Evolutionary conservation across 192 early-diverging fungal species (phyloP).

Genomic region (Linnemannia exigua): DNA sequence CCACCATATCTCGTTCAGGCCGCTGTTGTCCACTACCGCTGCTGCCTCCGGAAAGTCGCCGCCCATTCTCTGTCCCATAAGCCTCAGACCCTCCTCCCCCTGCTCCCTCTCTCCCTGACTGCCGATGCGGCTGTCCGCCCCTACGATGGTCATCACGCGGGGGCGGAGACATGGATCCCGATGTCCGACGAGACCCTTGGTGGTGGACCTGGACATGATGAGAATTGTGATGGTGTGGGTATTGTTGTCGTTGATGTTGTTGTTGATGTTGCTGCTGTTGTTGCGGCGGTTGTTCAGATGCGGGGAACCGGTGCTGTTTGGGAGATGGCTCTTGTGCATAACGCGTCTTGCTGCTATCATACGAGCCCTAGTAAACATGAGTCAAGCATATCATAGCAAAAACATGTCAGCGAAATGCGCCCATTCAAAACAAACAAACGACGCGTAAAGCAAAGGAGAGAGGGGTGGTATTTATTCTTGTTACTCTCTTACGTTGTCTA

Average conservation of each 20-base stretch:
- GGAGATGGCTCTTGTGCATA: neutral
- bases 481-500: constrained; percentile 38
- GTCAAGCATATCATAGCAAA: neutral
- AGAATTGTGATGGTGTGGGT: constrained; percentile 2
- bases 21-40: neutral
- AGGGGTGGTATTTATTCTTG: neutral
- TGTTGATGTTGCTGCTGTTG: constrained; percentile 22
- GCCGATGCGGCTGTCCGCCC: neutral
- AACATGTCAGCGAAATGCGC: neutral
- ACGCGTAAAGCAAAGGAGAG: neutral
- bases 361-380: neutral
- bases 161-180: constrained; percentile 40
- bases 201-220: constrained; percentile 11
- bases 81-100: too few species aligned
- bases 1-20: constrained; percentile 15
- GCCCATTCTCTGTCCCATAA: neutral
- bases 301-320: neutral
- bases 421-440: neutral
- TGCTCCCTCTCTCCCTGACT: neutral
- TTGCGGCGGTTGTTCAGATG: constrained; percentile 3
- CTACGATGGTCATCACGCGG: constrained; percentile 35
- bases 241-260: constrained; percentile 12
- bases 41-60: neutral
- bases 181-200: neutral
- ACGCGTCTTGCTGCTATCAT: neutral